Evolutionary conservation across 345 rosid genomes (phyloP).

Genomic region (Ceriops tagal): DNA sequence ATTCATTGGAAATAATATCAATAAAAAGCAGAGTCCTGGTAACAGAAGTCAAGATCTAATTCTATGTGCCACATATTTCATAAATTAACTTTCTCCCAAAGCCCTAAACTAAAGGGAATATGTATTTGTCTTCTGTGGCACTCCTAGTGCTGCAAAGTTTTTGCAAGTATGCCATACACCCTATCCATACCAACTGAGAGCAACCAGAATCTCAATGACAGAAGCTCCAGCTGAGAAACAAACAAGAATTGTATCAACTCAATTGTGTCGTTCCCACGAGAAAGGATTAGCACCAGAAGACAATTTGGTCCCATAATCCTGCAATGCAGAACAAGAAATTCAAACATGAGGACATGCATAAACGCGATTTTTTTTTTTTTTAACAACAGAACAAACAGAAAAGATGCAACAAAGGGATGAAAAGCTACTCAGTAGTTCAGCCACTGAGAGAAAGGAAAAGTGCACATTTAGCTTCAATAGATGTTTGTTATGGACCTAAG

Average conservation of each 20-base stretch:
- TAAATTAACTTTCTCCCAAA: neutral
- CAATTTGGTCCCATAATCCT: constrained; percentile 7
- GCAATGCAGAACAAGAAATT: constrained; percentile 2
- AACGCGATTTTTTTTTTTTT: neutral
- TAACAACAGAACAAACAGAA: neutral
- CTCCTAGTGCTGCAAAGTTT: neutral
- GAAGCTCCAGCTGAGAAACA: neutral
- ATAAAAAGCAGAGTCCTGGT: neutral
- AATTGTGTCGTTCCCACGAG: neutral
- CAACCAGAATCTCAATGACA: neutral
- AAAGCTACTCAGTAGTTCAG: neutral
- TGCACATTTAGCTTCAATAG: neutral
- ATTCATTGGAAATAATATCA: no score
- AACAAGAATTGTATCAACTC: neutral
- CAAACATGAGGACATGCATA: no score
- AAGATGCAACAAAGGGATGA: neutral
- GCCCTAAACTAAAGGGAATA: neutral
- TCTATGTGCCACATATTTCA: neutral
- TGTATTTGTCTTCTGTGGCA: neutral
- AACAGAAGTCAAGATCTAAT: neutral
- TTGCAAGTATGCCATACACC: neutral
- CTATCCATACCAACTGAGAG: neutral
- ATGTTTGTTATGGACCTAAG: neutral
- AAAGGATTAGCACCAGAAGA: neutral
- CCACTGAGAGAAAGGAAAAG: no score